A percentile compares a stretch with the other conserved stretches of the same genome.
These are phyloP conservation scores for Daldinia sp. DNA, from an alignment of 2,329 filamentous ascomycete genomes.

Conservation along the genomic window DNA sequence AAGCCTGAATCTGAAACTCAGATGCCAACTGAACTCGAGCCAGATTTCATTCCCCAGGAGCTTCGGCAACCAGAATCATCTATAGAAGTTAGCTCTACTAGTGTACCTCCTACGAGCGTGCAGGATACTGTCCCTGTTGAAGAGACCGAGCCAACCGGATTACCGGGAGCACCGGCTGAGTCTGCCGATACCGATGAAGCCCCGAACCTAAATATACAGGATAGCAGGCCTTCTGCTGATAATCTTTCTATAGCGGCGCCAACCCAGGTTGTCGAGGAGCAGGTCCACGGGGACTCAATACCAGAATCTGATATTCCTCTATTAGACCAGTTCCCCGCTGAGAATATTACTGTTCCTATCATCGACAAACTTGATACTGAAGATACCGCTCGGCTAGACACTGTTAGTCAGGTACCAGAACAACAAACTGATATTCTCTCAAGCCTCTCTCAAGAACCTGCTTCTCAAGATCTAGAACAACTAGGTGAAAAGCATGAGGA, in stretches of 20 bases:
- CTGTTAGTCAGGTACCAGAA: constrained; percentile 5
- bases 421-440: constrained; percentile 3
- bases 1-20: constrained; percentile 33
- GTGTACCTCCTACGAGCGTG: not conserved
- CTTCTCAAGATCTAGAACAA: constrained; percentile 29
- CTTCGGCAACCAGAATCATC: constrained; percentile 1
- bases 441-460: constrained; percentile 22
- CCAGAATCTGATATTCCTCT: constrained; percentile 5
- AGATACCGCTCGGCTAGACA: not conserved
- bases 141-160: constrained; percentile 1
- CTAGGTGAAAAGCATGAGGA: constrained; percentile 17
- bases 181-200: constrained; percentile 9
- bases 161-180: not conserved
- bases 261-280: constrained; percentile 14
- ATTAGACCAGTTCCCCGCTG: constrained; percentile 6
- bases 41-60: constrained; percentile 32
- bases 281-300: constrained; percentile 4
- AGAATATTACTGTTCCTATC: constrained; percentile 6
- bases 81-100: not conserved
- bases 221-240: constrained; percentile 8
- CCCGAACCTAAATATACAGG: constrained; percentile 2
- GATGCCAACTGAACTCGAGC: constrained; percentile 20
- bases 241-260: not conserved
- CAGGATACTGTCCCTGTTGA: constrained; percentile 6
- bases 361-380: constrained; percentile 1